Base-by-base conservation (phyloP, 345 rosid species). In the Luvunga scandens region DNA sequence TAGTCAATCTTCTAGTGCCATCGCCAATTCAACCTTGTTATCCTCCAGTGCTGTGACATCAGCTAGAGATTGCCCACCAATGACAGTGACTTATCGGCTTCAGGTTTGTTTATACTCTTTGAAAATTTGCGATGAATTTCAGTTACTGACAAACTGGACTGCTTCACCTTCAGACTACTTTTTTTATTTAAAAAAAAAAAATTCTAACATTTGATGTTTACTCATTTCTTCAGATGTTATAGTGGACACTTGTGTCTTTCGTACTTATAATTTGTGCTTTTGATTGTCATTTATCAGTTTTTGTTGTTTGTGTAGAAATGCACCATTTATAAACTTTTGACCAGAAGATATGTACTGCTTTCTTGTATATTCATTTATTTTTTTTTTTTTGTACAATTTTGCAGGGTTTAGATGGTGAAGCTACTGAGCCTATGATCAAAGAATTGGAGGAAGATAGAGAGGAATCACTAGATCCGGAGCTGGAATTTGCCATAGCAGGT, bases 401-500 rank as follows among this genome's bases (percentile, higher is more conserved):
- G 69, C 87, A 94, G 99, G 99, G 99, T 61, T 86, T 94, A 72
- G 99, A 96, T 85, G 99, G 99, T 81, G 99, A 96, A 91, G 99
- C 98, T 71, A 96, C 99, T 57, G 99, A 96, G 73, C 99, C 98
- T 75, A 96, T 96, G 99, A 94, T 96, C 76, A 94, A 96, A 89
- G 97, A 96, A 81, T 81, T 96, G 86, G 99, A 96, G 87, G 99
- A 96, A 86, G 99, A 94, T 80, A 94, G 98, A 84, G 99, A 94
- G 82, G 99, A 96, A 76, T 92, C 97, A 42, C 98, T 89, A 87
- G 99, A 96, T 86, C 99, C 99, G 28, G 99, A 96, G 89, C 84
- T 94, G 68, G 98, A 96, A 86, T 96, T 96, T 90, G 97, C 98
- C 78, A 94, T 96, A 84, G 98, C 98, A 27, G 94, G 99, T 86